Percentiles rank a stretch among this genome's conserved stretches.
These are phyloP conservation scores for Chalciporus pseudorubinellus DNA, from an alignment of 768 basidiomycete species.

Conservation along the genomic window DNA sequence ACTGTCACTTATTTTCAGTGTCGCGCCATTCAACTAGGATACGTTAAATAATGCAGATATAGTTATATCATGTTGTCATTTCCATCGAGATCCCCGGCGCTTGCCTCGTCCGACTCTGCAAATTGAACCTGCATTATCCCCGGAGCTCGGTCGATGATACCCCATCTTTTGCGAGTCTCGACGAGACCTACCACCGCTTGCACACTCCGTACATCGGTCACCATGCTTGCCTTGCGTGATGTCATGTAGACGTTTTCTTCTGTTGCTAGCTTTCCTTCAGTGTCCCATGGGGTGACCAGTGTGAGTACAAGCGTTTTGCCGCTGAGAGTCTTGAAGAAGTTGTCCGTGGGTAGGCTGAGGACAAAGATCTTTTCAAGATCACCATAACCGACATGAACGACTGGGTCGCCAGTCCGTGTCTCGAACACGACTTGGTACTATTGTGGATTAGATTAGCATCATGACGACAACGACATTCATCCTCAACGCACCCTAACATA, in stretches of 20 bases:
- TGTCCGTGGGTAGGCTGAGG: slow-evolving; percentile 3
- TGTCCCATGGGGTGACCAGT: slow-evolving; percentile 14
- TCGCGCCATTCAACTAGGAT: too few relatives aligned
- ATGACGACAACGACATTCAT: not conserved
- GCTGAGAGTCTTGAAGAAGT: not conserved
- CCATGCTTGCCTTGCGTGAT: not conserved
- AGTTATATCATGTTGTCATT: not conserved
- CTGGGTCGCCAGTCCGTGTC: not conserved
- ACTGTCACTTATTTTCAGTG: too few relatives aligned
- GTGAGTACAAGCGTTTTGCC: slow-evolving; percentile 12
- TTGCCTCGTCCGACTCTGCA: slow-evolving; percentile 4
- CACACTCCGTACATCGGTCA: slow-evolving; percentile 15
- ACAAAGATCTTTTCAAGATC: slow-evolving; percentile 16
- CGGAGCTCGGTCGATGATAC: slow-evolving; percentile 14
- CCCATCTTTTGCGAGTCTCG: slow-evolving; percentile 11
- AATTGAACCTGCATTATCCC: slow-evolving; percentile 10
- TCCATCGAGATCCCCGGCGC: not conserved
- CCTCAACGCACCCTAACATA: slow-evolving; percentile 8
- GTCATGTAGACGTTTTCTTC: slow-evolving; percentile 1
- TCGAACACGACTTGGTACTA: slow-evolving; percentile 8
- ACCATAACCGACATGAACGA: slow-evolving; percentile 14
- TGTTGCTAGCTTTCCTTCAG: not conserved
- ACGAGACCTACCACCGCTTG: slow-evolving; percentile 16
- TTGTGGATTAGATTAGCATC: not conserved
- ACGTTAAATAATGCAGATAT: too few relatives aligned